Percentiles rank a stretch among this genome's conserved stretches.
Evolutionary conservation across 2,329 filamentous ascomycete genomes (phyloP).

Genomic region (Alternaria metachromatica): DNA sequence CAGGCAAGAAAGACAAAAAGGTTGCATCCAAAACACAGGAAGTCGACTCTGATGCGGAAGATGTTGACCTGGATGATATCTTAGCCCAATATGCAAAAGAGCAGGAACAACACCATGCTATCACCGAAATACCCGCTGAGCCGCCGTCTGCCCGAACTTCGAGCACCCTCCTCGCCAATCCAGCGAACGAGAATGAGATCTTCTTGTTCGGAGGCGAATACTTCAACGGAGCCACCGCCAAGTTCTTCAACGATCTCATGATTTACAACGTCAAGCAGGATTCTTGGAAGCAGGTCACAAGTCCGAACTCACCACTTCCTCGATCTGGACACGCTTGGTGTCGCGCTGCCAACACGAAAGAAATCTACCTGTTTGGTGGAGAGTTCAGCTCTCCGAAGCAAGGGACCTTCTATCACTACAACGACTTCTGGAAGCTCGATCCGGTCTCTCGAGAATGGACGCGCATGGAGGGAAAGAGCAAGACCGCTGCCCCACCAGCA

Average conservation of each 20-base stretch:
- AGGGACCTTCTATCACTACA: conserved; percentile 98
- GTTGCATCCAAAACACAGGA: conserved; percentile 72
- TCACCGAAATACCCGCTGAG: conserved; percentile 78
- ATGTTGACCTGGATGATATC: conserved; percentile 90
- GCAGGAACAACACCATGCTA: conserved; percentile 92
- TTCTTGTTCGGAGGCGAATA: conserved; percentile 95
- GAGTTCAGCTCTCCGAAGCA: conserved; percentile 98
- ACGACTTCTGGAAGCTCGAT: conserved; percentile 96
- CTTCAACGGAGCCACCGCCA: conserved; percentile 87
- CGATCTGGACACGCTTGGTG: conserved; percentile 95
- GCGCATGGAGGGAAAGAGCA: conserved; percentile 81
- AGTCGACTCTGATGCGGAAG: conserved; percentile 87
- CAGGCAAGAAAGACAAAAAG: conserved; percentile 77
- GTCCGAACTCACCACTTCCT: conserved; percentile 88
- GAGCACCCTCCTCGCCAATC: conserved; percentile 82
- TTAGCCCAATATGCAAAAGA: conserved; percentile 89
- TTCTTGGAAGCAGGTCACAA: conserved; percentile 89
- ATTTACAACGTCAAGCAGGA: conserved; percentile 80
- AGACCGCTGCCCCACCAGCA: conserved; percentile 80
- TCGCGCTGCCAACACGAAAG: conserved; percentile 81
- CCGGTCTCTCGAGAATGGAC: conserved; percentile 87
- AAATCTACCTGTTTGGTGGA: conserved; percentile 91
- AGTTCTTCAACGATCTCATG: conserved; percentile 71
- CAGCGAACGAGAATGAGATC: conserved; percentile 84
- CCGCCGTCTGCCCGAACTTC: conserved; percentile 82